These are phyloP conservation scores for Triadica sebifera DNA, from an alignment of 345 rosid genomes.

Conservation along the genomic window DNA sequence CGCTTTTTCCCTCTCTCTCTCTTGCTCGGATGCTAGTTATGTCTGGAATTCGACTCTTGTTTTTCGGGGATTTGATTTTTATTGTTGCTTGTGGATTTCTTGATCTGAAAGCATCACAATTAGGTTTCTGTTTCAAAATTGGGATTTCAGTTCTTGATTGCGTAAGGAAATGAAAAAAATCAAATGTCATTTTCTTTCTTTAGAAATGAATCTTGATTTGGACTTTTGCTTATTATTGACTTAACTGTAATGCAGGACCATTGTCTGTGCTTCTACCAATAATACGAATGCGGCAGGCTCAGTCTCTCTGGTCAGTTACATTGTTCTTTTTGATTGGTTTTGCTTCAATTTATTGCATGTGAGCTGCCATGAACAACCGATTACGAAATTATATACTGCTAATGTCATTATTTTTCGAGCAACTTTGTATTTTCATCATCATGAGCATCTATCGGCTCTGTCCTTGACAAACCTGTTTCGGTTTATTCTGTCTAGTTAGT, in stretches of 20 bases:
- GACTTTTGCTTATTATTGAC: constrained; percentile 1
- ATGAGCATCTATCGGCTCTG: no score
- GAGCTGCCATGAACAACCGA: background rate
- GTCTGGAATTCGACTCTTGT: background rate
- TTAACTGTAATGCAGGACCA: constrained; percentile 39
- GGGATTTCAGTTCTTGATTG: background rate
- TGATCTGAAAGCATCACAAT: background rate
- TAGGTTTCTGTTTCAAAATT: background rate
- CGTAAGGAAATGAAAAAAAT: background rate
- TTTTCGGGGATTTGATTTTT: background rate
- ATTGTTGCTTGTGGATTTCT: background rate
- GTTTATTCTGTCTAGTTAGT: background rate
- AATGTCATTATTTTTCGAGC: background rate
- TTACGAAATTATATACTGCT: background rate
- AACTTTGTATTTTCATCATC: background rate
- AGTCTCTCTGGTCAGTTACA: constrained; percentile 50
- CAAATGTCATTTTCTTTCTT: background rate
- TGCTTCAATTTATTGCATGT: constrained; percentile 1
- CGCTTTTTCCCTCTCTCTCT: background rate
- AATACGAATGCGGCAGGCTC: constrained; percentile 43
- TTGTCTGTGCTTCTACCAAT: constrained; percentile 42
- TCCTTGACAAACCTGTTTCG: background rate
- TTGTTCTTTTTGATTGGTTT: background rate
- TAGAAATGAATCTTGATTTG: background rate
- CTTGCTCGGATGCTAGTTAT: background rate